phyloP scores from a whole-genome alignment of 75 land plant genomes.

The Picea sitchensis region DNA sequence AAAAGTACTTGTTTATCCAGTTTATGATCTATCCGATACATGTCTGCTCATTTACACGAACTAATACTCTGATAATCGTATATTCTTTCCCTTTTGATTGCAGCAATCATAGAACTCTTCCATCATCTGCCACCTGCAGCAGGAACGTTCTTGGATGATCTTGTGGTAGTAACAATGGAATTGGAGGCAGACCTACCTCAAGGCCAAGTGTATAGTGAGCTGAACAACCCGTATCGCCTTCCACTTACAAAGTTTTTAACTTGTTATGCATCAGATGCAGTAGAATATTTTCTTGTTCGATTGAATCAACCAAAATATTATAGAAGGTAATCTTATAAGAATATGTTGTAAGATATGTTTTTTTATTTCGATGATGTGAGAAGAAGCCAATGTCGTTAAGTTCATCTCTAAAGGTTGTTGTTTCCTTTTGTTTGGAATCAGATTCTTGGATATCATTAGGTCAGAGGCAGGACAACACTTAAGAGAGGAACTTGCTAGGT shows the following conservation, averaged over 20 bases:
- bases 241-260: constrained; percentile 96
- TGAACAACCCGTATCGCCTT: constrained; percentile 93
- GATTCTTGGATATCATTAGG: constrained; percentile 91
- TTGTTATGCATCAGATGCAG: constrained; percentile 83
- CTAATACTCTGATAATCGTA: too few relatives aligned
- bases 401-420: too few relatives aligned
- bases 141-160: constrained; percentile 87
- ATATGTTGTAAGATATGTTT: too few relatives aligned
- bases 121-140: constrained; percentile 91
- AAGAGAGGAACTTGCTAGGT: constrained; percentile 92
- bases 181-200: constrained; percentile 88
- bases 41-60: too few relatives aligned
- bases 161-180: constrained; percentile 79
- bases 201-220: constrained; percentile 93
- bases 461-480: constrained; percentile 93
- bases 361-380: too few relatives aligned
- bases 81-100: constrained; percentile 9
- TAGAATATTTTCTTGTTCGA: constrained; percentile 94
- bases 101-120: constrained; percentile 98
- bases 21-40: too few relatives aligned
- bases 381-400: too few relatives aligned
- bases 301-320: constrained; percentile 80
- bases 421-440: constrained; percentile 13
- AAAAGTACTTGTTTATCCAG: neutral
- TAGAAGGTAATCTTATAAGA: constrained; percentile 49